These are phyloP conservation scores for Carex pumila DNA, from an alignment of 176 grass and related monocot species.

Conservation along the genomic window DNA sequence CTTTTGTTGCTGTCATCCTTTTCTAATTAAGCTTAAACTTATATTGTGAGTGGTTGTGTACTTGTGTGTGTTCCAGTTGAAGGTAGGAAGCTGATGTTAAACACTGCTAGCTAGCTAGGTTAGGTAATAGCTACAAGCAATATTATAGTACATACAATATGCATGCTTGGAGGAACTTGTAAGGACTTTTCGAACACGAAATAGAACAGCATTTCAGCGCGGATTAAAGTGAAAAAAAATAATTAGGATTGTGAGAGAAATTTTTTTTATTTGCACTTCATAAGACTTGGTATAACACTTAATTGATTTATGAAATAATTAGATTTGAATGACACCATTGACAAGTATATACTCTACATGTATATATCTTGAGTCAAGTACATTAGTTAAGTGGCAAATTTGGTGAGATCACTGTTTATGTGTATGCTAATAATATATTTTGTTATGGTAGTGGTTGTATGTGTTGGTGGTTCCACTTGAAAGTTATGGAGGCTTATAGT, in stretches of 20 bases:
- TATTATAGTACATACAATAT: neutral
- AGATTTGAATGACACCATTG: neutral
- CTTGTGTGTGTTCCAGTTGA: conserved; percentile 24
- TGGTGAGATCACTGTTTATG: conserved; percentile 8
- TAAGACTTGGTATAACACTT: neutral
- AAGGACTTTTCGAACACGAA: neutral
- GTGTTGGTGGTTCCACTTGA: conserved; percentile 24
- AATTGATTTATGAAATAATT: neutral
- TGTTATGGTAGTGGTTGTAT: conserved; percentile 19
- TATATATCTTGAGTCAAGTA: neutral
- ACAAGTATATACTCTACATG: neutral
- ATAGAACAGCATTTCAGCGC: neutral
- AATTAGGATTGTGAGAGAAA: neutral
- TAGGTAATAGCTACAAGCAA: conserved; percentile 10
- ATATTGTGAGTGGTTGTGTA: conserved; percentile 21
- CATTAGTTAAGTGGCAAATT: conserved; percentile 10
- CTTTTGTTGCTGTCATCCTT: conserved; percentile 14
- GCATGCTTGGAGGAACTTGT: neutral
- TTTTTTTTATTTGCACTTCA: neutral
- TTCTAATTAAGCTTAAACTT: neutral
- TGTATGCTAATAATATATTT: neutral
- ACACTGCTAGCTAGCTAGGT: conserved; percentile 1
- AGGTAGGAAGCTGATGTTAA: conserved; percentile 9
- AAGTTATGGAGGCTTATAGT: conserved; percentile 2
- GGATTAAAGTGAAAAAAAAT: neutral